Evolutionary conservation across 2,329 filamentous ascomycete genomes (phyloP).

Genomic region (Scortechinia acanthostroma): DNA sequence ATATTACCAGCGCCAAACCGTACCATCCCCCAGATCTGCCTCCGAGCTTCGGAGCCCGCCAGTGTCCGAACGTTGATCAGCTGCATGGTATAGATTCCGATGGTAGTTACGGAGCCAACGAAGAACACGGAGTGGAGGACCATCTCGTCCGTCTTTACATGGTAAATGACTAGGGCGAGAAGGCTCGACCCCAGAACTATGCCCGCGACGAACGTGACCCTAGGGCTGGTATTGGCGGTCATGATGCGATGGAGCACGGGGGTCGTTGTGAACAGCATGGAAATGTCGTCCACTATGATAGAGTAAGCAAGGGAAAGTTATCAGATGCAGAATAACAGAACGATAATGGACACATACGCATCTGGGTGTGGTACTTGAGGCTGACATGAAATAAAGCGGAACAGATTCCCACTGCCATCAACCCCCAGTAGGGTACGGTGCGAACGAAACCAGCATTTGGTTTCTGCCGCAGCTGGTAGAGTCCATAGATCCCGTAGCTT

Average conservation of each 20-base stretch:
- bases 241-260: slow-evolving; percentile 11
- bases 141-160: slow-evolving; percentile 10
- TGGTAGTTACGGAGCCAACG: slow-evolving; percentile 6
- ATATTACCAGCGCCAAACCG: slow-evolving; percentile 11
- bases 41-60: slow-evolving; percentile 1
- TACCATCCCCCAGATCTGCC: slow-evolving; percentile 11
- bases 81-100: slow-evolving; percentile 6
- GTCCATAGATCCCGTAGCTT: slow-evolving; percentile 14
- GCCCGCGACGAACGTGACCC: slow-evolving; percentile 4
- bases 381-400: slow-evolving; percentile 18
- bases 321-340: no score
- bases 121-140: slow-evolving; percentile 9
- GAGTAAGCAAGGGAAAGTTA: no score
- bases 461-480: slow-evolving; percentile 6
- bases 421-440: not conserved
- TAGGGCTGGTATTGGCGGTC: slow-evolving; percentile 7
- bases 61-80: not conserved
- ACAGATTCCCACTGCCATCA: slow-evolving; percentile 14
- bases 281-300: slow-evolving; percentile 14
- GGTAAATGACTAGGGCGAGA: slow-evolving; percentile 6
- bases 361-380: slow-evolving; percentile 19
- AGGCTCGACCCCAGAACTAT: not conserved
- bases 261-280: slow-evolving; percentile 12
- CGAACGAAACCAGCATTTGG: not conserved
- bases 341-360: no score